A percentile compares a stretch with the other conserved stretches of the same genome.
Evolutionary conservation across 306 rosid genomes (phyloP).

Genomic region (Rosa lucieae): DNA sequence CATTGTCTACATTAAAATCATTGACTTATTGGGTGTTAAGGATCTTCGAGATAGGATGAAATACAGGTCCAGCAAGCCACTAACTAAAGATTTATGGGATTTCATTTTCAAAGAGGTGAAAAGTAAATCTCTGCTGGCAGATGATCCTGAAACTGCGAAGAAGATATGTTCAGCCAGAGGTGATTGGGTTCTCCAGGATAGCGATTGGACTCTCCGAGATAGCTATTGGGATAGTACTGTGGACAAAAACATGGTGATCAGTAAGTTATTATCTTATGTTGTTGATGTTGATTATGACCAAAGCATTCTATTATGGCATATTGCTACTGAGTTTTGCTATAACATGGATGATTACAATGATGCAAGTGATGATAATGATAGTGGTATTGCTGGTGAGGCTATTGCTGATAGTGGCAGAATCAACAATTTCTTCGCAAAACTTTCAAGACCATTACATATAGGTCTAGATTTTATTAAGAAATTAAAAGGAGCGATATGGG

Average conservation of each 20-base stretch:
- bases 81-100: slow-evolving; percentile 14
- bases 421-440: no score
- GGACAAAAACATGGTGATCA: neutral
- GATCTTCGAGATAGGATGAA: slow-evolving; percentile 25
- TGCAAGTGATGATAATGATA: neutral
- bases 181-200: no score
- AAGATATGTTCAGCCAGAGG: no score
- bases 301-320: slow-evolving; percentile 41
- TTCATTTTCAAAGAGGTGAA: slow-evolving; percentile 19
- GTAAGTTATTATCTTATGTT: slow-evolving; percentile 3
- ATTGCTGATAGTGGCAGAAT: no score
- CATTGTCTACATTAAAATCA: neutral
- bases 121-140: no score
- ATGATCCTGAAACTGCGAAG: no score
- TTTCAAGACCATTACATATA: no score
- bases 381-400: no score
- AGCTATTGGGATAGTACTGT: neutral
- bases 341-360: neutral
- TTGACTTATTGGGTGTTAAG: slow-evolving; percentile 15
- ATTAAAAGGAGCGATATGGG: no score
- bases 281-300: slow-evolving; percentile 27
- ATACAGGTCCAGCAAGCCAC: slow-evolving; percentile 16
- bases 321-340: slow-evolving; percentile 44
- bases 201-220: no score
- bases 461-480: no score